Percentiles rank a stretch among this genome's conserved stretches.
Conservation (phyloP, 179 eudicot species). For the Beta lomatogona region DNA sequence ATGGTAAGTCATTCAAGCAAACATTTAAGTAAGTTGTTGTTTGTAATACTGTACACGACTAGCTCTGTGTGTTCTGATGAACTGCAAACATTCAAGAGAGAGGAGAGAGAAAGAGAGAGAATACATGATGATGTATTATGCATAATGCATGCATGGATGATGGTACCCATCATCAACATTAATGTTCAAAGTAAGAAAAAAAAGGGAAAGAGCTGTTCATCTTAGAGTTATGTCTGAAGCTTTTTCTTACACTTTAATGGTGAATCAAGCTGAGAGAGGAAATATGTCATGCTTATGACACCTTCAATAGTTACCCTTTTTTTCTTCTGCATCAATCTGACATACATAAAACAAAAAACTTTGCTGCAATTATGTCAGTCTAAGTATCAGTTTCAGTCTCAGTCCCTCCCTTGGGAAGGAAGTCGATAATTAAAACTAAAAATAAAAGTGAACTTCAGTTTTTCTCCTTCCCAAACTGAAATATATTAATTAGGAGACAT, state of each 20-base stretch:
- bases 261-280: constrained; percentile 16
- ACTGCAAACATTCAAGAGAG: not conserved
- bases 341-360: not conserved
- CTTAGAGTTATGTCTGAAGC: constrained; percentile 19
- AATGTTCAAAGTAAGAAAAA: not conserved
- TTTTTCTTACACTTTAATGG: constrained; percentile 18
- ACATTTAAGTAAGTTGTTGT: constrained; percentile 9
- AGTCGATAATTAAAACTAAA: not conserved
- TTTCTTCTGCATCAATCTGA: not conserved
- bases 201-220: not conserved
- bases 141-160: not conserved
- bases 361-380: not conserved
- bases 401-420: constrained; percentile 17
- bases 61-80: constrained; percentile 2
- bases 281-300: constrained; percentile 22
- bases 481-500: not conserved
- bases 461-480: not conserved
- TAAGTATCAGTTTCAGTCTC: constrained; percentile 20
- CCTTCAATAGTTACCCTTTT: not conserved
- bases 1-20: constrained; percentile 15
- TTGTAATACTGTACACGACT: constrained; percentile 12
- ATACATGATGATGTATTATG: not conserved
- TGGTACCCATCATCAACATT: not conserved
- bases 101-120: not conserved
- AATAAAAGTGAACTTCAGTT: constrained; percentile 6